Percentiles rank a stretch among this genome's conserved stretches.
Conservation (phyloP, 176 grass and related monocot genomes). For the Pontederia paniculata region DNA sequence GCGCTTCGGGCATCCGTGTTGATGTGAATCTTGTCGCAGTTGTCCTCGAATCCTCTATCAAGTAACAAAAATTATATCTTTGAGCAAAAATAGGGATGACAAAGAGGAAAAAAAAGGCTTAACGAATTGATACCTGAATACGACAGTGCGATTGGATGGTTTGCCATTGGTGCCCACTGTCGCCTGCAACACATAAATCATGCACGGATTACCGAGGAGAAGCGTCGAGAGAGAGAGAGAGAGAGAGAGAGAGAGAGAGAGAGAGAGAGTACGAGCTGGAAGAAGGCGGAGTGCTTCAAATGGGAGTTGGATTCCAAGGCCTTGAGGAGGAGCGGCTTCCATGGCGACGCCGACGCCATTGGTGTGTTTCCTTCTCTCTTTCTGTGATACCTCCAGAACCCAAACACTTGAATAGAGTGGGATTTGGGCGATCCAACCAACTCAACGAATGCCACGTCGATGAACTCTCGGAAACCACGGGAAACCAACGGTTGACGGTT, state of each 20-base stretch:
- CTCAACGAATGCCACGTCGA: too few relatives aligned
- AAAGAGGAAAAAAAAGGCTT: not conserved
- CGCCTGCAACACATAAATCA: slow-evolving; percentile 29
- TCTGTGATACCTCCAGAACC: too few relatives aligned
- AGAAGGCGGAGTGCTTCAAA: slow-evolving; percentile 68
- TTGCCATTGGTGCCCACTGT: slow-evolving; percentile 41
- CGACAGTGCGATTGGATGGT: slow-evolving; percentile 80
- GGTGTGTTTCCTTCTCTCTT: too few relatives aligned
- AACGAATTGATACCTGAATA: slow-evolving; percentile 44
- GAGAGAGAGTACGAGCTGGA: slow-evolving; percentile 57
- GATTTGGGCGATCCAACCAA: too few relatives aligned
- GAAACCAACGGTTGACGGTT: too few relatives aligned
- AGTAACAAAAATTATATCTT: not conserved
- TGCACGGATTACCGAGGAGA: not conserved
- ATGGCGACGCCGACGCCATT: slow-evolving; percentile 22
- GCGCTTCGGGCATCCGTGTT: slow-evolving; percentile 59
- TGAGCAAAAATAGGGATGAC: not conserved
- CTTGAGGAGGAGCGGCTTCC: slow-evolving; percentile 60
- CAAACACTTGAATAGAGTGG: too few relatives aligned
- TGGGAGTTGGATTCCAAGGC: slow-evolving; percentile 66
- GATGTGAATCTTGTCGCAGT: slow-evolving; percentile 73
- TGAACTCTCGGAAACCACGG: too few relatives aligned
- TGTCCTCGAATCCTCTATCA: slow-evolving; percentile 66
- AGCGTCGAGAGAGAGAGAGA: not conserved
- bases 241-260: not conserved